Conservation (phyloP, 352 stramenopile species). For the Phytophthora megakarya region DNA sequence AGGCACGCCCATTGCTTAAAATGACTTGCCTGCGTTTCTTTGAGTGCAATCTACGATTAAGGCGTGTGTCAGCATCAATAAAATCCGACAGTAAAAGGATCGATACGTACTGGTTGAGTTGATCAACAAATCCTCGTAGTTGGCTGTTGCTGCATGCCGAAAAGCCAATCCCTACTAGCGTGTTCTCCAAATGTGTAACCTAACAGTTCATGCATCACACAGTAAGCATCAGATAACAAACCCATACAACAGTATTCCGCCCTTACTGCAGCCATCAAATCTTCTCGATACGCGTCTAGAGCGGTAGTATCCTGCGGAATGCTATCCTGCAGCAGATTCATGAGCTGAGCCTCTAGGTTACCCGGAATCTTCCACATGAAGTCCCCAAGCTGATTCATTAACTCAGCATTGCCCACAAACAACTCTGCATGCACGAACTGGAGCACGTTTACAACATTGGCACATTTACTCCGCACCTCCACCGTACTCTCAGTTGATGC, state of each 20-base stretch:
- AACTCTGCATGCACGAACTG: constrained; percentile 62
- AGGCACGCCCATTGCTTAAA: constrained; percentile 49
- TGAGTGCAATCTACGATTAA: constrained; percentile 54
- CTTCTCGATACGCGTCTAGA: constrained; percentile 56
- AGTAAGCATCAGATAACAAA: background rate
- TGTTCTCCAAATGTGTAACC: constrained; percentile 57
- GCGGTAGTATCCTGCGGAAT: constrained; percentile 66
- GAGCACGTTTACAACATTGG: constrained; percentile 54
- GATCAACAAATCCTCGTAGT: constrained; percentile 57
- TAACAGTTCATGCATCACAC: constrained; percentile 21
- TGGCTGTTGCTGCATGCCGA: constrained; percentile 55
- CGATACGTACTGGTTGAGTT: constrained; percentile 65
- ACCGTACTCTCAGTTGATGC: constrained; percentile 24
- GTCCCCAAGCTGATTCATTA: constrained; percentile 59
- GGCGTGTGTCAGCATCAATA: background rate
- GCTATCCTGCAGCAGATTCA: constrained; percentile 65
- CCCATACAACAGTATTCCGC: background rate
- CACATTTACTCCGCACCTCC: constrained; percentile 42
- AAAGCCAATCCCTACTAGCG: constrained; percentile 54
- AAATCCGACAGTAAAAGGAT: background rate
- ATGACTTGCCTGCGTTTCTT: constrained; percentile 74
- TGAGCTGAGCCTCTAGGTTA: constrained; percentile 70
- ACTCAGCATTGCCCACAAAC: constrained; percentile 41
- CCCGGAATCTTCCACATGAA: constrained; percentile 77
- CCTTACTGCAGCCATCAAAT: constrained; percentile 45